Evolutionary conservation across 1,284 basidiomycete genomes (phyloP).

Genomic region (Ustilago lituana): DNA sequence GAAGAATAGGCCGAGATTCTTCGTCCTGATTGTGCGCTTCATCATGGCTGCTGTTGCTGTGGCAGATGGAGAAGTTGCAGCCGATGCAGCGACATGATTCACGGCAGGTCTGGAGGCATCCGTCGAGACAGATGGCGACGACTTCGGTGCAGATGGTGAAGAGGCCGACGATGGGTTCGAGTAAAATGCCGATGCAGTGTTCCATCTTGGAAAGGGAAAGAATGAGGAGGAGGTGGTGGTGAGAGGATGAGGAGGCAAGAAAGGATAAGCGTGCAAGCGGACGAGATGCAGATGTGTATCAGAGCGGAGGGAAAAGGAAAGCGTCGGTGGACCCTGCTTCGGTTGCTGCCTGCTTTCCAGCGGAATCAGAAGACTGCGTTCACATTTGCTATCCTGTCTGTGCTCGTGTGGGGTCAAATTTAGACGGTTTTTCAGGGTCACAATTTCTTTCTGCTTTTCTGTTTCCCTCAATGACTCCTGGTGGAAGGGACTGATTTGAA

Average conservation of each 20-base stretch:
- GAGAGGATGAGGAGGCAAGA: background rate
- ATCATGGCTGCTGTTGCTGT: no score
- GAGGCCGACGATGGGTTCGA: conserved; percentile 28
- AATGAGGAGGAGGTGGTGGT: background rate
- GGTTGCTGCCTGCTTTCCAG: no score
- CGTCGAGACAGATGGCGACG: conserved; percentile 33
- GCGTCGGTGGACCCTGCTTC: conserved; percentile 23
- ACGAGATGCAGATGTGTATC: no score
- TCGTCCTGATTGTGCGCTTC: conserved; percentile 14
- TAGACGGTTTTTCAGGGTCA: no score
- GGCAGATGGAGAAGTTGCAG: conserved; percentile 15
- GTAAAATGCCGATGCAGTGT: conserved; percentile 23
- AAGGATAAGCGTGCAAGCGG: conserved; percentile 1
- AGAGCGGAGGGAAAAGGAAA: background rate
- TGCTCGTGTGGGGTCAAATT: background rate
- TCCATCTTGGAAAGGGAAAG: conserved; percentile 14
- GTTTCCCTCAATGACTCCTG: no score
- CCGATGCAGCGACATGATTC: conserved; percentile 35
- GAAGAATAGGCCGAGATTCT: conserved; percentile 25
- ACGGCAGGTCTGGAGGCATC: conserved; percentile 40
- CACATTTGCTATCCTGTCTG: no score
- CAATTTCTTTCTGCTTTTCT: no score
- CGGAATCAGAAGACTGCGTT: no score
- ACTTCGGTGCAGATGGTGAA: conserved; percentile 34
- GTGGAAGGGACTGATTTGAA: no score